These are phyloP conservation scores for Trichoderma reesei DNA, from an alignment of 495 filamentous ascomycete species.

Conservation along the genomic window DNA sequence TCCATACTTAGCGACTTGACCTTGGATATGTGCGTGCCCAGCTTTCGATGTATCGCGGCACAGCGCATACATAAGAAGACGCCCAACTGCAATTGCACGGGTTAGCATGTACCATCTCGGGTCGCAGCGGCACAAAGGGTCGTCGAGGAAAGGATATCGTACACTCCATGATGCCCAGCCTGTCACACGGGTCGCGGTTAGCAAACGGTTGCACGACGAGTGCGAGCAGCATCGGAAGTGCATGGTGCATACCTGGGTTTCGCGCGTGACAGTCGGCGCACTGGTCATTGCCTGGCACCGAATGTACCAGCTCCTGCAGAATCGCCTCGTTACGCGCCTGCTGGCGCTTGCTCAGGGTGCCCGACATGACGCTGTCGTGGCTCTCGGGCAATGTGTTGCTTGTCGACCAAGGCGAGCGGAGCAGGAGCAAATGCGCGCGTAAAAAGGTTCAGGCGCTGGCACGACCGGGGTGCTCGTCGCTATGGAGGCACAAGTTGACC, in stretches of 20 bases:
- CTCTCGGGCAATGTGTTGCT: neutral
- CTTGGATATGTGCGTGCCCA: conserved; percentile 96
- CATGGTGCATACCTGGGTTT: conserved; percentile 75
- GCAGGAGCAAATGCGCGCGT: neutral
- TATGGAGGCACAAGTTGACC: neutral
- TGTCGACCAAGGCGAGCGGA: neutral
- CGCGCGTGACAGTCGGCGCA: conserved; percentile 88
- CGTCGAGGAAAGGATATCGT: conserved; percentile 31
- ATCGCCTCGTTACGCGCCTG: conserved; percentile 91
- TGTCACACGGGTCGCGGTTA: conserved; percentile 24
- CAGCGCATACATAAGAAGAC: conserved; percentile 98
- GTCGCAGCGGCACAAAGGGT: neutral
- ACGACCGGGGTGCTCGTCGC: neutral
- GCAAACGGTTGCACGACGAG: conserved; percentile 6
- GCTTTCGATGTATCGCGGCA: conserved; percentile 87
- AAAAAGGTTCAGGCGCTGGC: neutral
- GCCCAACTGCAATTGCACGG: conserved; percentile 34
- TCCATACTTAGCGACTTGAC: conserved; percentile 98
- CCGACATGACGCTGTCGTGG: conserved; percentile 29
- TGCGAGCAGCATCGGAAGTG: conserved; percentile 16
- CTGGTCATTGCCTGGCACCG: conserved; percentile 80
- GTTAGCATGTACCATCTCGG: conserved; percentile 9
- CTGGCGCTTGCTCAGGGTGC: conserved; percentile 73
- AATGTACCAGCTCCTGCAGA: conserved; percentile 81
- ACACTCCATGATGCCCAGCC: conserved; percentile 99